Base-by-base conservation (phyloP, 2,329 filamentous ascomycete species). In the Pseudocercospora musae region DNA sequence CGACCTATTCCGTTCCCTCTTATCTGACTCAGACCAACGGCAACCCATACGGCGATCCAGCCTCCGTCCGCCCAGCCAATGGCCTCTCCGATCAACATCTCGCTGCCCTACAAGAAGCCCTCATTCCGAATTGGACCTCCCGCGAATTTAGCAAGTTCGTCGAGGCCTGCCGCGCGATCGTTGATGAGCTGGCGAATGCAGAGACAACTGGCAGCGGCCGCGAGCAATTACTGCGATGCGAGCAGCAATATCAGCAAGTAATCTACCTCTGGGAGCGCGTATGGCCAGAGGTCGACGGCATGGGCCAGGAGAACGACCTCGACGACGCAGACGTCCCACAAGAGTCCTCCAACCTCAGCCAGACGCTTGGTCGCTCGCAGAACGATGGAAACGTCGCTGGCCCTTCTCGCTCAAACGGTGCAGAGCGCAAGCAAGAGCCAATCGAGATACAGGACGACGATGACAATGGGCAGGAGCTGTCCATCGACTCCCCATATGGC, bases 51-150 rank as follows among this genome's bases (percentile, higher is more conserved):
- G 62, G 59, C 42, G 54, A 55, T 25, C 37, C 60, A 9, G 25
- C 37, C 42, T 53, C 62, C 9, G 52, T 44, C 15, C 65, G 60
- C 20, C 58, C 61, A 15, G 37, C 59, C 50, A 63, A 61, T 13
- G 57, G 57, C 54, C 72, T 68, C 55, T 62, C 68, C n/a, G 69
- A 71, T n/a, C 78, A 80, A n/a, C 80, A 82, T 69, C 79, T 80
- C 53, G 73, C 78, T 57, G 79, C 80, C 33, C 76, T 82, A 10
- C 80, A 81, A 68, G 79, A 82, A 70, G 77, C 79, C 5, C 72
- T 82, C 23, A 82, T 82, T 49, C 80, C 79, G 1, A 82, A 82
- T 66, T 82, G 80, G 80, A 81, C 79, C 0, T 81, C 80, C 0
- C 75, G 78, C 10, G 79, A 80, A 49, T 82, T 81, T 66, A 73